A percentile compares a stretch with the other conserved stretches of the same genome.
phyloP scores from a whole-genome alignment of 1,139 yeast species.

The Diutina pseudorugosa region DNA sequence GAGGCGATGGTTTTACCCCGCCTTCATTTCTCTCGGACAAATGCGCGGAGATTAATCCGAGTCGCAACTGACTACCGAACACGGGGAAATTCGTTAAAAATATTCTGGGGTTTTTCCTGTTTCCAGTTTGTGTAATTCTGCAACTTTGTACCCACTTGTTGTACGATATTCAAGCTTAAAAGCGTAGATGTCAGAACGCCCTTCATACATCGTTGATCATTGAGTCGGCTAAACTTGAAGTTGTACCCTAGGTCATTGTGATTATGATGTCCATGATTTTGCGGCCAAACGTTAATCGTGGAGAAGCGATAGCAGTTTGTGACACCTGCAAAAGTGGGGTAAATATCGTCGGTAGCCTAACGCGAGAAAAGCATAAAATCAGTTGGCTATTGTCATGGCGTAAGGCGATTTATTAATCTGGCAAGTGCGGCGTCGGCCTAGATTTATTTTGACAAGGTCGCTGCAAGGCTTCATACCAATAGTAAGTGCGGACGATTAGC shows the following conservation, averaged over 20 bases:
- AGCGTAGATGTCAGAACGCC: background rate
- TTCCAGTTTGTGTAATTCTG: background rate
- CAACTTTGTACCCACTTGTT: background rate
- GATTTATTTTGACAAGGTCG: background rate
- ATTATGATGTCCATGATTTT: no score
- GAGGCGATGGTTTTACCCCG: background rate
- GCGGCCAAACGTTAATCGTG: no score
- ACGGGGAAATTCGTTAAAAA: background rate
- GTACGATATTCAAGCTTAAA: background rate
- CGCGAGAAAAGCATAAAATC: background rate
- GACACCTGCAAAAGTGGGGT: background rate
- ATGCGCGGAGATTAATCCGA: background rate
- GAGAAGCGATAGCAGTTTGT: background rate
- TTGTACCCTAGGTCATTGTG: no score
- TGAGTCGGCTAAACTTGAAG: background rate
- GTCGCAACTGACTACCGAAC: background rate
- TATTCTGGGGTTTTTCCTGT: background rate
- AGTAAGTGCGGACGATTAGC: no score
- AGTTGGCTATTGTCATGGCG: background rate
- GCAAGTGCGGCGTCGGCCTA: background rate
- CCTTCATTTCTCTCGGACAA: background rate
- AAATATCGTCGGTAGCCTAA: background rate
- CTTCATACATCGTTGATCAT: background rate
- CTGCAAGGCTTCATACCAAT: background rate
- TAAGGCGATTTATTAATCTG: background rate